Evolutionary conservation across 768 basidiomycete species (phyloP).

Genomic region (Myochromella boudieri): DNA sequence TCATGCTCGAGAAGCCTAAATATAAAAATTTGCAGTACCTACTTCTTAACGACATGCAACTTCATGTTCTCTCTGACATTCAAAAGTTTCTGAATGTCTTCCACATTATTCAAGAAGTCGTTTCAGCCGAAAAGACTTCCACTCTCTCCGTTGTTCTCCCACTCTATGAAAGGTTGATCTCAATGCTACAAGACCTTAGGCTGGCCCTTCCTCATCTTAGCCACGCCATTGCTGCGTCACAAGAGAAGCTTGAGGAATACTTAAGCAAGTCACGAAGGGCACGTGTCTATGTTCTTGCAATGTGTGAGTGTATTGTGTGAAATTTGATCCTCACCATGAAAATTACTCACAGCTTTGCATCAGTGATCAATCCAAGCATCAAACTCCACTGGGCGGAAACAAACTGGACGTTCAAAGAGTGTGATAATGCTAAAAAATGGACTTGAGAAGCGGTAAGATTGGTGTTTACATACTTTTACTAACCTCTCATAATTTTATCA

Average conservation of each 20-base stretch:
- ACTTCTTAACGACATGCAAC: neutral
- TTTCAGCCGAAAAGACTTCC: slow-evolving; percentile 12
- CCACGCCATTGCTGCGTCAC: neutral
- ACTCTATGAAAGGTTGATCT: slow-evolving; percentile 25
- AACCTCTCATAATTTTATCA: neutral
- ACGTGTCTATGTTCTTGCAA: slow-evolving; percentile 16
- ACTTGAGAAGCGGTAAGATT: neutral
- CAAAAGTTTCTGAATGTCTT: slow-evolving; percentile 20
- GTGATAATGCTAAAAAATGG: neutral
- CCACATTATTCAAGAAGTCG: slow-evolving; percentile 24
- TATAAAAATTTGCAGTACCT: neutral
- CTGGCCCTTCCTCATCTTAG: neutral
- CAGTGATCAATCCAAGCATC: slow-evolving; percentile 19
- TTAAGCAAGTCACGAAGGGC: neutral
- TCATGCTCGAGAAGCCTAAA: slow-evolving; percentile 1
- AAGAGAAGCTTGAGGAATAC: neutral
- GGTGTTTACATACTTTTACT: too few relatives aligned
- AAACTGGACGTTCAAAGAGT: slow-evolving; percentile 4
- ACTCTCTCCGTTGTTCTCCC: slow-evolving; percentile 28
- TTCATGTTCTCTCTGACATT: slow-evolving; percentile 22
- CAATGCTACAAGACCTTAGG: slow-evolving; percentile 11
- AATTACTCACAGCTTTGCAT: too few relatives aligned
- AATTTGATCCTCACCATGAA: too few relatives aligned
- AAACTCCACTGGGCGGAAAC: slow-evolving; percentile 9
- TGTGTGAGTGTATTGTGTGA: slow-evolving; percentile 18